phyloP scores from a whole-genome alignment of 2,329 filamentous ascomycete species.

The Cadophora malorum region DNA sequence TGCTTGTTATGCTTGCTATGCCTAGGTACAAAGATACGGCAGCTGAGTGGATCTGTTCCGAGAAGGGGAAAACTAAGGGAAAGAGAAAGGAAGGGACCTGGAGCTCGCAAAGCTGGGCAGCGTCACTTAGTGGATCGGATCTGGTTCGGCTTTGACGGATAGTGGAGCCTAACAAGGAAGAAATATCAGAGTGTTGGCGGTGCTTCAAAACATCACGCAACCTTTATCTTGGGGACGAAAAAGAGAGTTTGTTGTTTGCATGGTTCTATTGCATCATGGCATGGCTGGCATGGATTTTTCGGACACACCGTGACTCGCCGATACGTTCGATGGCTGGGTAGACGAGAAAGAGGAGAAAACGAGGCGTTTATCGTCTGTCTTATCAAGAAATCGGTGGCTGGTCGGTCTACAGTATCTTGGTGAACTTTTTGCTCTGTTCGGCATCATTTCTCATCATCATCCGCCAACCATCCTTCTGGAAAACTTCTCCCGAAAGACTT shows the following conservation, averaged over 20 bases:
- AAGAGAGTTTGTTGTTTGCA: neutral
- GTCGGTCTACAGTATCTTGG: neutral
- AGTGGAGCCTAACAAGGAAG: constrained; percentile 23
- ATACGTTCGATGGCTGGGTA: neutral
- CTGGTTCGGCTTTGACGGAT: constrained; percentile 15
- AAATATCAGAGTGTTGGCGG: neutral
- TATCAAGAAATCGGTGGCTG: neutral
- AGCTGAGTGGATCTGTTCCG: constrained; percentile 5
- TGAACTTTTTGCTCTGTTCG: neutral
- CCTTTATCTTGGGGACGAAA: neutral
- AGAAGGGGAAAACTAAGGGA: neutral
- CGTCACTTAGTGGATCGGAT: constrained; percentile 13
- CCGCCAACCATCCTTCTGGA: neutral
- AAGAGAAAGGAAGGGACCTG: neutral
- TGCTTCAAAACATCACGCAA: constrained; percentile 21
- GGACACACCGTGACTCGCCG: constrained; percentile 6
- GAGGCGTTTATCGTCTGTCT: too few species aligned
- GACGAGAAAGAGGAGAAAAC: neutral
- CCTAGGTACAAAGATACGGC: neutral
- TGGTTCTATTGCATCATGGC: neutral
- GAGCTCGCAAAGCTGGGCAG: neutral
- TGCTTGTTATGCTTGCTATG: neutral
- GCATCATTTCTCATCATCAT: neutral
- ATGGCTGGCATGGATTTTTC: neutral
- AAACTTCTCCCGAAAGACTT: constrained; percentile 14